A percentile compares a stretch with the other conserved stretches of the same genome.
These are phyloP conservation scores for Peribolospora baueri DNA, from an alignment of 768 basidiomycete genomes.

Conservation along the genomic window DNA sequence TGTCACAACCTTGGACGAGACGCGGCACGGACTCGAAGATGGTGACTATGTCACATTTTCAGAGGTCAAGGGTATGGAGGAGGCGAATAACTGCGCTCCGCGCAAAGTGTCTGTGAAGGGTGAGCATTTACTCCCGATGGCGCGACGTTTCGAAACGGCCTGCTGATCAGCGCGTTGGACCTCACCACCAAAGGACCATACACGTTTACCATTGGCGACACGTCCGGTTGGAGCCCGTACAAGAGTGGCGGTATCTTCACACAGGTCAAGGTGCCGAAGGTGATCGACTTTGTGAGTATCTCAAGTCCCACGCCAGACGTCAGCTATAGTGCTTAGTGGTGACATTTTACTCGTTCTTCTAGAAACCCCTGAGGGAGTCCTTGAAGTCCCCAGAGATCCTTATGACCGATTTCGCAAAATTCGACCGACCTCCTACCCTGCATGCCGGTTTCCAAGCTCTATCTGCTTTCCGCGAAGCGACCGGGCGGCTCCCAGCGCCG, in stretches of 20 bases:
- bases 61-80: conserved; percentile 84
- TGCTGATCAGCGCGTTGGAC: not conserved
- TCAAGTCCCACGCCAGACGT: too few relatives aligned
- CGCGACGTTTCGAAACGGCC: not conserved
- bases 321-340: not conserved
- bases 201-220: conserved; percentile 89
- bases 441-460: conserved; percentile 90
- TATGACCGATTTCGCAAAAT: conserved; percentile 92
- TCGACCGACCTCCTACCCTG: conserved; percentile 67
- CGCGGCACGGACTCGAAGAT: conserved; percentile 92
- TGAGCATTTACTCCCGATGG: conserved; percentile 6
- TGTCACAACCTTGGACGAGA: conserved; percentile 89
- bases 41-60: conserved; percentile 92
- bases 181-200: conserved; percentile 38
- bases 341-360: not conserved
- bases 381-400: conserved; percentile 58
- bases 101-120: conserved; percentile 75
- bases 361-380: conserved; percentile 89
- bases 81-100: conserved; percentile 72
- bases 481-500: conserved; percentile 51
- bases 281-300: conserved; percentile 62
- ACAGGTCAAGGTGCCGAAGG: conserved; percentile 97
- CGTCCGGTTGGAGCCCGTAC: conserved; percentile 49
- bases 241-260: conserved; percentile 78
- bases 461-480: conserved; percentile 41